A percentile compares a stretch with the other conserved stretches of the same genome.
Conservation (phyloP, 495 filamentous ascomycete genomes). For the Aspergillus taichungensis region DNA sequence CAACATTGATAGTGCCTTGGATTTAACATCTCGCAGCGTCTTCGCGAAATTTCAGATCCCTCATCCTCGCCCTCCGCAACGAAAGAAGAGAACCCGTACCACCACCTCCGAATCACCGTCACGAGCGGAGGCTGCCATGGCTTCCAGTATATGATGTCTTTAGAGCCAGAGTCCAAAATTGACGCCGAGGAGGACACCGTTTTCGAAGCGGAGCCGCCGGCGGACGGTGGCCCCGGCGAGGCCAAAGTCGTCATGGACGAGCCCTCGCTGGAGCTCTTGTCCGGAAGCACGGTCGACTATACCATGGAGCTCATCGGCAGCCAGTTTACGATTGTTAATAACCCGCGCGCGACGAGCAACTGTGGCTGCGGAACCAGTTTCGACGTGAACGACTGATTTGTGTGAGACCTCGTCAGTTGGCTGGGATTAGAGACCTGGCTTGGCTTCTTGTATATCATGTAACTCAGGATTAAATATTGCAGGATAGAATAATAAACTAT, state of each 20-base stretch:
- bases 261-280: slow-evolving; percentile 78
- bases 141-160: slow-evolving; percentile 92
- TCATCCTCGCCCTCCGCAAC: slow-evolving; percentile 32
- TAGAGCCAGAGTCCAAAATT: slow-evolving; percentile 51
- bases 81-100: slow-evolving; percentile 68
- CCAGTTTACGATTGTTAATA: slow-evolving; percentile 94
- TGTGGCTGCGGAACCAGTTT: slow-evolving; percentile 98
- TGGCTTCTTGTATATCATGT: slow-evolving; percentile 4
- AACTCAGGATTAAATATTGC: not conserved
- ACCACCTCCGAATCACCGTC: slow-evolving; percentile 82
- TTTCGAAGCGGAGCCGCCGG: slow-evolving; percentile 32
- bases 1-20: not conserved
- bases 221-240: slow-evolving; percentile 29
- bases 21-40: slow-evolving; percentile 43
- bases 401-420: no score
- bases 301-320: slow-evolving; percentile 96
- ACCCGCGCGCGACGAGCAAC: slow-evolving; percentile 81
- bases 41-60: slow-evolving; percentile 50
- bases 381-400: slow-evolving; percentile 62
- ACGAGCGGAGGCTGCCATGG: slow-evolving; percentile 93
- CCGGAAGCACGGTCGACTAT: slow-evolving; percentile 90
- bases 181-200: slow-evolving; percentile 69
- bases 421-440: not conserved
- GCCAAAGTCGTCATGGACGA: slow-evolving; percentile 88
- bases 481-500: slow-evolving; percentile 8